A percentile compares a stretch with the other conserved stretches of the same genome.
phyloP scores from a whole-genome alignment of 2,329 filamentous ascomycete species.

The Cytospora paraplurivora region DNA sequence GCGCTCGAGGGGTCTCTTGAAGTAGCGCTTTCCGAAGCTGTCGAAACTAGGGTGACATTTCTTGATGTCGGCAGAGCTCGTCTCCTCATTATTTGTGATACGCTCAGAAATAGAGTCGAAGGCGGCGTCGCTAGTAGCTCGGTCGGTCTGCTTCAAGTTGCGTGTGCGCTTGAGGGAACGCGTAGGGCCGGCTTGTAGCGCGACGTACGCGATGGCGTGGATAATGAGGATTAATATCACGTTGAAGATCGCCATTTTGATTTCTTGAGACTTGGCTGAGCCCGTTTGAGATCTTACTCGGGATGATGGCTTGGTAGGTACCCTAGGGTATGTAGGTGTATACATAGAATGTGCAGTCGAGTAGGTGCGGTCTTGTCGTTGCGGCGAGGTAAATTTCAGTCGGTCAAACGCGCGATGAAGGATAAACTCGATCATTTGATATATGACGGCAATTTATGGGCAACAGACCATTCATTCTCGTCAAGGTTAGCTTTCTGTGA shows the following conservation, averaged over 20 bases:
- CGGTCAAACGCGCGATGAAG: no score
- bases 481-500: no score
- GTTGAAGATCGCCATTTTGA: not conserved
- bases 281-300: no score
- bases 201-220: not conserved
- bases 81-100: not conserved
- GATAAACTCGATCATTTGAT: no score
- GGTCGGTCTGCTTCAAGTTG: not conserved
- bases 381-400: no score
- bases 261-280: not conserved
- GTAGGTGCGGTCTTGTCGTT: no score
- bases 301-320: not conserved
- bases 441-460: no score
- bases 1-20: no score
- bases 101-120: not conserved
- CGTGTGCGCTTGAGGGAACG: constrained; percentile 1
- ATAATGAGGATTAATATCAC: not conserved
- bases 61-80: not conserved
- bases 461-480: no score
- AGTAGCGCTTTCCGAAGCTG: not conserved
- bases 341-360: no score
- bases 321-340: no score
- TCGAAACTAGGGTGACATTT: not conserved
- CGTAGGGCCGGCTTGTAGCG: not conserved
- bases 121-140: not conserved